Evolutionary conservation across 2,329 filamentous ascomycete genomes (phyloP).

Genomic region (Furcasterigmium sp.): DNA sequence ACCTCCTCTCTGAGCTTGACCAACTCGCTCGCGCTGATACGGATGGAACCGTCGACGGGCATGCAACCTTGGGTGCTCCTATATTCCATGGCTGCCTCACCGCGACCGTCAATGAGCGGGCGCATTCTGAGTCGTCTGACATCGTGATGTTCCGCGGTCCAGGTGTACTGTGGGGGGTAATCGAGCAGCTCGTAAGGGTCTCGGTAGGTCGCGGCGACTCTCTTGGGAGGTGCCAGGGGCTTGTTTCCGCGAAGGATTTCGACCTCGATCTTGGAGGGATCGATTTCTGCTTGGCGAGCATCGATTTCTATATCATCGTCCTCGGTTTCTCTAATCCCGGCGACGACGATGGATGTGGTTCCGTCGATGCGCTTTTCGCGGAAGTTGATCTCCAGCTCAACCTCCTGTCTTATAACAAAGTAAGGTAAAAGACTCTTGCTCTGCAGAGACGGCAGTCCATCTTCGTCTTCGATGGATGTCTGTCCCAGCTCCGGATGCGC

Average conservation of each 20-base stretch:
- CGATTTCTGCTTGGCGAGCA: slow-evolving; percentile 57
- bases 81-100: slow-evolving; percentile 49
- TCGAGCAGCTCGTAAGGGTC: slow-evolving; percentile 66
- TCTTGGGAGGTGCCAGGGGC: slow-evolving; percentile 18
- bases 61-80: slow-evolving; percentile 51
- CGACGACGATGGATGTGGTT: slow-evolving; percentile 75
- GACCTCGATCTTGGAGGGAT: slow-evolving; percentile 48
- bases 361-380: slow-evolving; percentile 68
- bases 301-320: slow-evolving; percentile 55
- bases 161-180: slow-evolving; percentile 54
- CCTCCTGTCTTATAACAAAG: slow-evolving; percentile 73
- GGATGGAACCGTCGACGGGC: slow-evolving; percentile 49
- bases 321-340: slow-evolving; percentile 52
- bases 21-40: slow-evolving; percentile 32
- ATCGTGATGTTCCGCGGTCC: slow-evolving; percentile 70
- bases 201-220: slow-evolving; percentile 37
- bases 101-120: slow-evolving; percentile 45
- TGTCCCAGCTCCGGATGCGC: too few relatives aligned
- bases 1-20: slow-evolving; percentile 10
- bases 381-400: slow-evolving; percentile 88
- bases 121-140: slow-evolving; percentile 64
- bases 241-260: slow-evolving; percentile 26
- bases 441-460: slow-evolving; percentile 24
- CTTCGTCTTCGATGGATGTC: slow-evolving; percentile 13
- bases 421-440: slow-evolving; percentile 33